phyloP scores from a whole-genome alignment of 2,329 filamentous ascomycete species.

The Clarireedia homoeocarpa region DNA sequence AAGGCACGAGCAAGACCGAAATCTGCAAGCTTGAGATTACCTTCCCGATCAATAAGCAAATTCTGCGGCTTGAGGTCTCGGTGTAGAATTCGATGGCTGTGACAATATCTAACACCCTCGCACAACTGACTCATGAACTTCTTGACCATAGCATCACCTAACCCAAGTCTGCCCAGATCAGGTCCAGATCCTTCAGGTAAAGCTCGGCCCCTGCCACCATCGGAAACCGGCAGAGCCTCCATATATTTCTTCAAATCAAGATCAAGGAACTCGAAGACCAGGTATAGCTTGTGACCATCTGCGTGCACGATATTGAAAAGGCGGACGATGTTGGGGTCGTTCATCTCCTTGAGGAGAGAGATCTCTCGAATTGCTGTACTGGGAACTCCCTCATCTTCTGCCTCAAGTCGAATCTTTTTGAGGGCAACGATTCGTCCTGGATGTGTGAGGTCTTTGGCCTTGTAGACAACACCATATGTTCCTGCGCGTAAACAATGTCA shows the following conservation, averaged over 20 bases:
- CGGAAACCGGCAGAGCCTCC: conserved; percentile 77
- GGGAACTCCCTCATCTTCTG: conserved; percentile 89
- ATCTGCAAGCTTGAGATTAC: conserved; percentile 84
- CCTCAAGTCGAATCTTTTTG: conserved; percentile 93
- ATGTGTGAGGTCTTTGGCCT: conserved; percentile 77
- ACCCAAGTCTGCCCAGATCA: conserved; percentile 57
- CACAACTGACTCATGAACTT: conserved; percentile 89
- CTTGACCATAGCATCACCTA: conserved; percentile 77
- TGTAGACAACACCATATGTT: conserved; percentile 94
- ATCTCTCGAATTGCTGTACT: conserved; percentile 93
- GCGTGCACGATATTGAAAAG: conserved; percentile 90
- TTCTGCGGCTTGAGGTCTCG: conserved; percentile 90
- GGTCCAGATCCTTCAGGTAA: conserved; percentile 68
- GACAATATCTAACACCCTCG: conserved; percentile 79
- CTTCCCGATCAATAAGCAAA: conserved; percentile 75
- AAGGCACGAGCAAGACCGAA: conserved; percentile 86
- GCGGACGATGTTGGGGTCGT: conserved; percentile 80
- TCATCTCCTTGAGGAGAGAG: conserved; percentile 89
- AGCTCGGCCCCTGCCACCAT: conserved; percentile 78
- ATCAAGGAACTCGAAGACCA: conserved; percentile 88
- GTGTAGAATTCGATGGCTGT: conserved; percentile 79
- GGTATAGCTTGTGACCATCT: conserved; percentile 89
- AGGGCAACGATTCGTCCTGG: conserved; percentile 80
- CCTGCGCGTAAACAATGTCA: conserved; percentile 42
- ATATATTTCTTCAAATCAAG: conserved; percentile 94